These are phyloP conservation scores for Aspergillus saccharolyticus DNA, from an alignment of 495 filamentous ascomycete species.

Conservation along the genomic window DNA sequence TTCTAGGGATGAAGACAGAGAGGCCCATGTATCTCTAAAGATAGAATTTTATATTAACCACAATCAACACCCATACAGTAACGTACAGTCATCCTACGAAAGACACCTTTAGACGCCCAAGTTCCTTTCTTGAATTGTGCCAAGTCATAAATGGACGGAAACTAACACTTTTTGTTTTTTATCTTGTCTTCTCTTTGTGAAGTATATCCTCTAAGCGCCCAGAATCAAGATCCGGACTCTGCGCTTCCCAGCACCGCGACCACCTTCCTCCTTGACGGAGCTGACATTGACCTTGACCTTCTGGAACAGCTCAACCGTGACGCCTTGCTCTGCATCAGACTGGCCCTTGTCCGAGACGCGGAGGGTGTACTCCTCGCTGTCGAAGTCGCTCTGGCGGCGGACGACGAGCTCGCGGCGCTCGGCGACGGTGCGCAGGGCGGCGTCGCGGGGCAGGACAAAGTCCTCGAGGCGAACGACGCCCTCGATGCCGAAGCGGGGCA, in stretches of 20 bases:
- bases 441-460: slow-evolving; percentile 66
- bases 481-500: slow-evolving; percentile 93
- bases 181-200: neutral
- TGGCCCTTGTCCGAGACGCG: slow-evolving; percentile 44
- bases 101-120: neutral
- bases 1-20: neutral
- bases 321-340: slow-evolving; percentile 46
- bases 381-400: slow-evolving; percentile 63
- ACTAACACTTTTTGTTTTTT: slow-evolving; percentile 5
- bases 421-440: slow-evolving; percentile 27
- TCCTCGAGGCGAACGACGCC: slow-evolving; percentile 81
- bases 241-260: slow-evolving; percentile 77
- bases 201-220: slow-evolving; percentile 14
- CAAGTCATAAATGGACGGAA: neutral
- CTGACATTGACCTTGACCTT: slow-evolving; percentile 83
- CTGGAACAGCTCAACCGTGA: slow-evolving; percentile 76
- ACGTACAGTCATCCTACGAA: neutral
- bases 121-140: neutral
- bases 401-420: slow-evolving; percentile 38
- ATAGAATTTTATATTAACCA: neutral
- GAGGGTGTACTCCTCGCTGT: slow-evolving; percentile 77
- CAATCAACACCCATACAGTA: neutral
- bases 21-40: no score
- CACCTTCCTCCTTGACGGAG: slow-evolving; percentile 79
- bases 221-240: slow-evolving; percentile 46